Conservation (phyloP, 2,329 filamentous ascomycete genomes). For the Xylaria digitata region DNA sequence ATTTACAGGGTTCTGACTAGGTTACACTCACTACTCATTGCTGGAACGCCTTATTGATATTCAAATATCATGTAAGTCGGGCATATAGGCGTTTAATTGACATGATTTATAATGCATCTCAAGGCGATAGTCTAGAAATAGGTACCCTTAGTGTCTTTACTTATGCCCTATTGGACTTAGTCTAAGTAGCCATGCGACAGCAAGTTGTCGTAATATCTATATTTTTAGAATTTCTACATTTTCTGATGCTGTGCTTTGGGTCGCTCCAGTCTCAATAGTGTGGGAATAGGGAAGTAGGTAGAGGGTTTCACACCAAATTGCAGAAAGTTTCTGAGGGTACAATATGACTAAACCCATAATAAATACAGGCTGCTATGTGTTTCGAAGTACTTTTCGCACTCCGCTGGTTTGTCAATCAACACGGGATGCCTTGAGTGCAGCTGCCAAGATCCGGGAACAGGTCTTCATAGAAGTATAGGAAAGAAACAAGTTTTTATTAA, state of each 20-base stretch:
- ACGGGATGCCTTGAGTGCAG: neutral
- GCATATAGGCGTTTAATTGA: neutral
- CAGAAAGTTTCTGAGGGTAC: neutral
- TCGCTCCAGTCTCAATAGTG: too few relatives aligned
- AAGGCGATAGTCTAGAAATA: neutral
- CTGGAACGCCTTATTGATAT: neutral
- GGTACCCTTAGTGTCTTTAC: neutral
- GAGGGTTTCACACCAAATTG: neutral
- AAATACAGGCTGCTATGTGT: neutral
- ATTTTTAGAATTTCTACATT: neutral
- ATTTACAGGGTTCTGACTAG: constrained; percentile 34
- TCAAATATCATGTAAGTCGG: neutral
- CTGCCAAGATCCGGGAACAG: neutral
- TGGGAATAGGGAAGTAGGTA: neutral
- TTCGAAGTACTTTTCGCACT: neutral
- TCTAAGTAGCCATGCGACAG: neutral
- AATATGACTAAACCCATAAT: neutral
- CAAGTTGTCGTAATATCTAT: neutral
- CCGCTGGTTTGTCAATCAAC: neutral
- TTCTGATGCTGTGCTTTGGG: neutral
- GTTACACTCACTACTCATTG: neutral
- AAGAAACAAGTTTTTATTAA: neutral
- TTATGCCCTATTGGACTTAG: neutral
- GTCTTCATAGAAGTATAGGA: neutral
- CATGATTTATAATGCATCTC: neutral